Evolutionary conservation across 352 stramenopile genomes (phyloP).

Genomic region (Achlya hypogyna): DNA sequence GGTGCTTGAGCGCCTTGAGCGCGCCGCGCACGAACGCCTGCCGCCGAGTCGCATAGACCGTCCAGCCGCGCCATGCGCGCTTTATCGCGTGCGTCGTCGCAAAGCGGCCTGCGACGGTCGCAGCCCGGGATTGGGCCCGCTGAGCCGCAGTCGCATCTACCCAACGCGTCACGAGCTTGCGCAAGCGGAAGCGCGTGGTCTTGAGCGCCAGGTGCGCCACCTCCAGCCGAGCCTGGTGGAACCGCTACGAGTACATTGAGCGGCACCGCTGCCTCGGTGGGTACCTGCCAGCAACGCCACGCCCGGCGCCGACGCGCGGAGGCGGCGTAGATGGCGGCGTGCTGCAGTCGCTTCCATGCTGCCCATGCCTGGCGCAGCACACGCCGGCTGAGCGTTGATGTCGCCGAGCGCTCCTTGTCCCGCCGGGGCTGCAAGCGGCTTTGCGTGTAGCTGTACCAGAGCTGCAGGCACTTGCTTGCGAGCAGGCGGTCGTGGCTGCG

Average conservation of each 20-base stretch:
- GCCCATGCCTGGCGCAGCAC: constrained; percentile 20
- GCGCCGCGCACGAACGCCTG: constrained; percentile 58
- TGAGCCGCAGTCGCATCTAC: background rate
- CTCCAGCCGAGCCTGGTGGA: background rate
- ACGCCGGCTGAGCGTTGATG: background rate
- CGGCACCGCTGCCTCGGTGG: background rate
- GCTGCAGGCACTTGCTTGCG: background rate
- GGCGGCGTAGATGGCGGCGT: constrained; percentile 22
- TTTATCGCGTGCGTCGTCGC: constrained; percentile 24
- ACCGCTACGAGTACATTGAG: background rate
- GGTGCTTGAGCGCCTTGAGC: constrained; percentile 69
- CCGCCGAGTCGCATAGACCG: constrained; percentile 55
- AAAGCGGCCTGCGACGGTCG: background rate
- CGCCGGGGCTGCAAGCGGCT: background rate
- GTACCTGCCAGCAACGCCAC: constrained; percentile 33
- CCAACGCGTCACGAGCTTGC: constrained; percentile 18
- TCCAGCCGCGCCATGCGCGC: constrained; percentile 74
- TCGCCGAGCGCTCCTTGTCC: background rate
- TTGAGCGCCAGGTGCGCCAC: background rate
- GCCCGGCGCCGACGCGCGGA: constrained; percentile 24
- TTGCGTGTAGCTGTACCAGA: constrained; percentile 20
- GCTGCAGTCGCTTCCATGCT: constrained; percentile 34
- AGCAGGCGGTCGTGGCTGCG: constrained; percentile 6
- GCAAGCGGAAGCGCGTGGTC: constrained; percentile 13
- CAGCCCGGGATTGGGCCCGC: background rate